Conservation (phyloP, 495 filamentous ascomycete species). For the Jackrogersella minutella region DNA sequence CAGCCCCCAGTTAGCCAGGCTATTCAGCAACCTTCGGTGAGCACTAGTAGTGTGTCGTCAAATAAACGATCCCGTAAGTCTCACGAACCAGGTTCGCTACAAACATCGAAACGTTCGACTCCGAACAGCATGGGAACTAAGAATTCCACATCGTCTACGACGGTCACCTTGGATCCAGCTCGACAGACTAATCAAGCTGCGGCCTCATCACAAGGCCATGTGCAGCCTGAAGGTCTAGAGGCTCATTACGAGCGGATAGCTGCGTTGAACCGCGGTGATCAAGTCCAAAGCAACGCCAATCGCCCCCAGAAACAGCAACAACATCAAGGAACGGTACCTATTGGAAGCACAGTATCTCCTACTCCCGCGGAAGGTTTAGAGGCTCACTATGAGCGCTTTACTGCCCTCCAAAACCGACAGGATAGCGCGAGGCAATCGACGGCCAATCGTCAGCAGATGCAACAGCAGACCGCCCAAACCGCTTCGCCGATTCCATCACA, state of each 20-base stretch:
- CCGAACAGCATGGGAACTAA: constrained; percentile 41
- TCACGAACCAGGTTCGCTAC: constrained; percentile 38
- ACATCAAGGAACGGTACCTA: constrained; percentile 24
- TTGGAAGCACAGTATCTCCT: constrained; percentile 34
- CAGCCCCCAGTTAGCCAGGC: constrained; percentile 23
- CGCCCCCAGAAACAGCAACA: constrained; percentile 43
- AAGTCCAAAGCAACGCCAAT: constrained; percentile 31
- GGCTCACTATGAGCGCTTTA: constrained; percentile 52
- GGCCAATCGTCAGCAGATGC: constrained; percentile 40
- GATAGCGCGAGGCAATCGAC: constrained; percentile 34
- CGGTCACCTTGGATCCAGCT: constrained; percentile 18
- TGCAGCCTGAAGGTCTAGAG: constrained; percentile 42
- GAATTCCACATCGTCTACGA: constrained; percentile 18
- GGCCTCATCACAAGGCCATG: constrained; percentile 26
- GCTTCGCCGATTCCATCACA: constrained; percentile 41
- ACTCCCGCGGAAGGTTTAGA: constrained; percentile 48
- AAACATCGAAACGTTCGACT: constrained; percentile 35
- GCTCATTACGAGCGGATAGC: constrained; percentile 41
- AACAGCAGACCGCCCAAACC: constrained; percentile 45
- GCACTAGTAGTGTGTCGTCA: constrained; percentile 18
- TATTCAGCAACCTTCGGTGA: constrained; percentile 19
- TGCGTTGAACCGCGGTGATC: constrained; percentile 38
- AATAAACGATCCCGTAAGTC: constrained; percentile 43
- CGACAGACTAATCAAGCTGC: constrained; percentile 28
- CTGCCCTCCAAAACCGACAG: constrained; percentile 41